These are phyloP conservation scores for Cyberlindnera misumaiensis DNA, from an alignment of 805 yeast genomes.

Conservation along the genomic window DNA sequence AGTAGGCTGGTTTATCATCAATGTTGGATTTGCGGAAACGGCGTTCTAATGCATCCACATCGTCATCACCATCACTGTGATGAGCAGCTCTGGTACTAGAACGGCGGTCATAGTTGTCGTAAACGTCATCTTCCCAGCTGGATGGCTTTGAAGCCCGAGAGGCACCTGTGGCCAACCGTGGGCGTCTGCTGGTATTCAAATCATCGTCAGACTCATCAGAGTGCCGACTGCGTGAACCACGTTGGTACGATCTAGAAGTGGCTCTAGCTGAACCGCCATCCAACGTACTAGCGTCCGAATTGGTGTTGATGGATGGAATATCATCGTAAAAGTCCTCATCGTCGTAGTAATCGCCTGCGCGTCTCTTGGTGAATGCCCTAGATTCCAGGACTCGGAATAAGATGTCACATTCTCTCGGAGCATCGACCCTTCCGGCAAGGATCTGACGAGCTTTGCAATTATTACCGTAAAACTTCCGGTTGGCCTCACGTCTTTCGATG, in stretches of 20 bases:
- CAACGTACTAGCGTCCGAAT: conserved; percentile 20
- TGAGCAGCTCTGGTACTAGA: too few relatives aligned
- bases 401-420: conserved; percentile 88
- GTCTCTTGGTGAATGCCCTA: conserved; percentile 65
- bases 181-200: conserved; percentile 27
- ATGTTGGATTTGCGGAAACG: conserved; percentile 33
- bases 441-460: conserved; percentile 84
- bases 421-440: conserved; percentile 79
- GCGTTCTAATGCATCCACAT: conserved; percentile 33
- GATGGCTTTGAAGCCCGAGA: conserved; percentile 25
- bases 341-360: conserved; percentile 36
- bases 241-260: conserved; percentile 4
- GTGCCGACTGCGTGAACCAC: neutral
- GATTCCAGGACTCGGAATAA: conserved; percentile 81
- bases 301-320: conserved; percentile 31
- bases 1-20: conserved; percentile 34
- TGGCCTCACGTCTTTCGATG: conserved; percentile 96
- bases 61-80: conserved; percentile 6
- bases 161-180: conserved; percentile 8
- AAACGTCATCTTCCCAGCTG: conserved; percentile 87
- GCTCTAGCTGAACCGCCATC: conserved; percentile 25
- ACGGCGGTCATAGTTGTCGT: conserved; percentile 41
- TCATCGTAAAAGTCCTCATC: conserved; percentile 69
- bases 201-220: conserved; percentile 30
- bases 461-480: conserved; percentile 87